Evolutionary conservation across 257 asterid species (phyloP).

Genomic region (Gynochthodes officinalis): DNA sequence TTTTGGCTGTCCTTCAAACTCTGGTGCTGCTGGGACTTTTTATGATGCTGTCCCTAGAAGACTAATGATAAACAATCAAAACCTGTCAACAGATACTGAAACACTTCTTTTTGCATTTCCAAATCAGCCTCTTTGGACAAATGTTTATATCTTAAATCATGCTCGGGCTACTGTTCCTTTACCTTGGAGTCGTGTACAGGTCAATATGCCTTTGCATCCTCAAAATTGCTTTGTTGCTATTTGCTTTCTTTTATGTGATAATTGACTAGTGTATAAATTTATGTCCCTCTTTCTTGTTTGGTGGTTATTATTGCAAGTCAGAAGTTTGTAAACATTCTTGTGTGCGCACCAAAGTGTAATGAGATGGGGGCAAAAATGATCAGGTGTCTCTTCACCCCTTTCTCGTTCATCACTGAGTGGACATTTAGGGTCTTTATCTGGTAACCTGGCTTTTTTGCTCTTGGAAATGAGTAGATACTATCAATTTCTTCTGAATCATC

Average conservation of each 20-base stretch:
- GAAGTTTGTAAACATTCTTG: not conserved
- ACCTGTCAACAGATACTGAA: constrained; percentile 74
- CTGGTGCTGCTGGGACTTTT: constrained; percentile 95
- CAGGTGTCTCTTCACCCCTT: not conserved
- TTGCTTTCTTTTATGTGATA: not conserved
- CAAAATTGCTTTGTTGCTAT: not conserved
- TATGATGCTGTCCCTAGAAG: constrained; percentile 87
- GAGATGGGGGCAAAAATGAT: no score
- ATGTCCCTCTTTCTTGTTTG: not conserved
- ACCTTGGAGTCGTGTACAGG: constrained; percentile 95
- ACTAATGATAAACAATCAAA: constrained; percentile 65
- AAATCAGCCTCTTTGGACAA: constrained; percentile 88
- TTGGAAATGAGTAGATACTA: not conserved
- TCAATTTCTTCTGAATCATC: not conserved
- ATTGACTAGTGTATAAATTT: not conserved
- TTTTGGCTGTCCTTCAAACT: constrained; percentile 75
- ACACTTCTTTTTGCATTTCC: constrained; percentile 83
- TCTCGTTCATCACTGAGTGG: not conserved
- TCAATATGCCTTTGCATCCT: constrained; percentile 19
- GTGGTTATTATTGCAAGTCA: not conserved
- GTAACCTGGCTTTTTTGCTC: not conserved
- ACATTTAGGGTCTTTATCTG: not conserved
- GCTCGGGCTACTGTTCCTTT: constrained; percentile 80
- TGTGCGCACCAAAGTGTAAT: not conserved
- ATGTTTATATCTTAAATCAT: constrained; percentile 59